These are phyloP conservation scores for Hypericum perforatum DNA, from an alignment of 345 rosid genomes.

Conservation along the genomic window DNA sequence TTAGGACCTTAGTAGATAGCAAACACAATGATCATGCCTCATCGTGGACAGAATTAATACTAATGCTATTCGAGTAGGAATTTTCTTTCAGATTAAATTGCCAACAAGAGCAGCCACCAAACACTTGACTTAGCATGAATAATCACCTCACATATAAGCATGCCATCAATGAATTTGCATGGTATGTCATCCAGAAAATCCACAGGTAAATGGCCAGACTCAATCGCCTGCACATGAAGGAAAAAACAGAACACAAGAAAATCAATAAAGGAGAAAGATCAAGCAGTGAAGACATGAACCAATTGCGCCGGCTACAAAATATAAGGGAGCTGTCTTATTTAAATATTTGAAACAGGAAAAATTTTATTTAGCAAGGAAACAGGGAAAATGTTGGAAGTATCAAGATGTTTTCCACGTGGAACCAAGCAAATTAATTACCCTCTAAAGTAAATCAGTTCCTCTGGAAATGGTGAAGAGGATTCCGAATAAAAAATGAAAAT, in stretches of 20 bases:
- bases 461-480: too few species aligned
- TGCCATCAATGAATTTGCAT: slow-evolving; percentile 65
- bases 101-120: not conserved
- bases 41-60: too few species aligned
- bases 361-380: too few species aligned
- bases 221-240: slow-evolving; percentile 56
- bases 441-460: too few species aligned
- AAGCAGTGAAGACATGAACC: not conserved
- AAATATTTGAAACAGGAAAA: not conserved
- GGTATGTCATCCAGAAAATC: slow-evolving; percentile 70
- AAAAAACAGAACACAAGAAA: not conserved
- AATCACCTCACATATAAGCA: slow-evolving; percentile 75
- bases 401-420: too few species aligned
- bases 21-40: too few species aligned
- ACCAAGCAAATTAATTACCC: too few species aligned
- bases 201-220: slow-evolving; percentile 79
- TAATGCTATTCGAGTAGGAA: too few species aligned
- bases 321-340: not conserved
- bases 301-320: not conserved
- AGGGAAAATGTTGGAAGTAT: too few species aligned
- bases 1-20: too few species aligned
- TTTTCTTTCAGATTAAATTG: too few species aligned
- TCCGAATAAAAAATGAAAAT: too few species aligned
- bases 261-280: slow-evolving; percentile 2
- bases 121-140: not conserved